phyloP scores from a whole-genome alignment of 306 rosid genomes.

The Pueraria montana region DNA sequence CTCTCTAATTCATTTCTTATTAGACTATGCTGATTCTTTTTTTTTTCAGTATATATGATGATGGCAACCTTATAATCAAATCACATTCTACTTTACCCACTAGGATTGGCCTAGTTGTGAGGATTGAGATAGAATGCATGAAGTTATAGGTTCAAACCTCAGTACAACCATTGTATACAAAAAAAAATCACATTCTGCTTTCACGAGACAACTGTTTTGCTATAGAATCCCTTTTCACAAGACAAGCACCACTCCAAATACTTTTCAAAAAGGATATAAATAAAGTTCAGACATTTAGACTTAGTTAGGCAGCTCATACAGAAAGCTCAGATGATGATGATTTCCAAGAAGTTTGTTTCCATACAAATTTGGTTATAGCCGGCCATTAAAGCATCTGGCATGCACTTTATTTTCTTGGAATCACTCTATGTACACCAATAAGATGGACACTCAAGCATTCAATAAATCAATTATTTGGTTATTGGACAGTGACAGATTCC shows the following conservation, averaged over 20 bases:
- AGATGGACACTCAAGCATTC: background rate
- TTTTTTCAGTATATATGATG: no score
- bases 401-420: background rate
- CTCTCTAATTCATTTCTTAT: no score
- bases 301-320: background rate
- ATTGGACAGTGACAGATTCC: conserved; percentile 1
- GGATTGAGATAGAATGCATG: no score
- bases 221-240: no score
- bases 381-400: conserved; percentile 4
- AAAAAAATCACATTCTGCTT: no score
- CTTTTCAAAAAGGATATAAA: background rate
- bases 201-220: no score
- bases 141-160: no score
- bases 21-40: no score
- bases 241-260: background rate
- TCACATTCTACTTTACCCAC: no score
- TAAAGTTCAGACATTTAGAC: background rate
- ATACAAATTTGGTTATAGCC: background rate
- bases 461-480: background rate
- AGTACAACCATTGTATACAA: no score
- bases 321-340: background rate
- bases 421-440: background rate
- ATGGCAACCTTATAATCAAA: no score
- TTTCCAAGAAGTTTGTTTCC: conserved; percentile 8
- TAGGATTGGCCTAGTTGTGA: no score